phyloP scores from a whole-genome alignment of 1,284 basidiomycete genomes.

The Gomphus bonarii region DNA sequence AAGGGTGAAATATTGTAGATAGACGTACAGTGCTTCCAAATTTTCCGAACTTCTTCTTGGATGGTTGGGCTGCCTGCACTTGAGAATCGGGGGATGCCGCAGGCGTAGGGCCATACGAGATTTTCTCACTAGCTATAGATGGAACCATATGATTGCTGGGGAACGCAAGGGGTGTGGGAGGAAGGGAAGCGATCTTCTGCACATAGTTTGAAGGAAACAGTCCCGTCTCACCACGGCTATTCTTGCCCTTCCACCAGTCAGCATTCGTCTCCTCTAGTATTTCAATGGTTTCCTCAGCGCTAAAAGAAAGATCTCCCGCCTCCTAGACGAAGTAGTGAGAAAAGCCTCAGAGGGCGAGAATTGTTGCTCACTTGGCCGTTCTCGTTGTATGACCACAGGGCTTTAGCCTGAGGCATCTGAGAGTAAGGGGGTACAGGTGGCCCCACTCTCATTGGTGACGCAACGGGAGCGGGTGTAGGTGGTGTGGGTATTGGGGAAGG shows the following conservation, averaged over 20 bases:
- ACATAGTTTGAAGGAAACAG: constrained; percentile 58
- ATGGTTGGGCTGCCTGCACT: constrained; percentile 14
- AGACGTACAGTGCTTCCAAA: constrained; percentile 45
- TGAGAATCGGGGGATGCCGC: constrained; percentile 16
- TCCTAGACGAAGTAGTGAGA: constrained; percentile 30
- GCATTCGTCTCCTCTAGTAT: constrained; percentile 48
- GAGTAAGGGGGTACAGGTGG: constrained; percentile 20
- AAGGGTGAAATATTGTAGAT: neutral
- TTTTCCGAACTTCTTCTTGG: constrained; percentile 50
- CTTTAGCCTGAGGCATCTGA: constrained; percentile 30
- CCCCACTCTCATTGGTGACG: neutral
- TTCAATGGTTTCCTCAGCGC: constrained; percentile 46
- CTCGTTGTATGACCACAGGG: constrained; percentile 60
- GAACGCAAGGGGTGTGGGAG: constrained; percentile 12
- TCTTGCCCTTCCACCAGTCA: constrained; percentile 55
- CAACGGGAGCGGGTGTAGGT: constrained; percentile 2
- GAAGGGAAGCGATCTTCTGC: constrained; percentile 30
- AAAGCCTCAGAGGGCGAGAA: neutral
- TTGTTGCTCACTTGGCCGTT: constrained; percentile 31
- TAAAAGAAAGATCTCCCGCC: constrained; percentile 48
- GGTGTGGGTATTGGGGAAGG: constrained; percentile 7
- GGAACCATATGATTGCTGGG: constrained; percentile 12
- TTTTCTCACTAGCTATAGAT: constrained; percentile 15
- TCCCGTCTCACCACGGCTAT: constrained; percentile 41
- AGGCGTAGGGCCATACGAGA: constrained; percentile 12